Evolutionary conservation across 139 green algal genomes (phyloP).

Genomic region (Nannochloris sp.): DNA sequence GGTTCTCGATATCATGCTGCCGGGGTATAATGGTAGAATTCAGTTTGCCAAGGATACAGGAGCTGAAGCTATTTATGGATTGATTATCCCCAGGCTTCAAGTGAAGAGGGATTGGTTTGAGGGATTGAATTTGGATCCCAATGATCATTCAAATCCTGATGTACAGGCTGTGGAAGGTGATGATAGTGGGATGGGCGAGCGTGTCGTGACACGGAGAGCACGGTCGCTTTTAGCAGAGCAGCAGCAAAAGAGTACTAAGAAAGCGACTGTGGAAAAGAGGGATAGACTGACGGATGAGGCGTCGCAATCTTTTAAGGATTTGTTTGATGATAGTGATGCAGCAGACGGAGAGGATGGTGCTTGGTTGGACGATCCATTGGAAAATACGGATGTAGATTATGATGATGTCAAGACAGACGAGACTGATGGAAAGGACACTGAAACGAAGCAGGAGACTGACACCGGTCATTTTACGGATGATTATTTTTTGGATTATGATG

Average conservation of each 20-base stretch:
- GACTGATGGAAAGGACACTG: neutral
- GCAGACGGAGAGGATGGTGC: neutral
- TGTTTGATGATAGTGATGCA: slow-evolving; percentile 22
- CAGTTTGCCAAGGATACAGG: slow-evolving; percentile 79
- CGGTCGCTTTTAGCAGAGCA: neutral
- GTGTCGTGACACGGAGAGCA: neutral
- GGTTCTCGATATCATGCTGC: slow-evolving; percentile 74
- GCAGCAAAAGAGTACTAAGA: neutral
- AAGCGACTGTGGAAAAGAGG: neutral
- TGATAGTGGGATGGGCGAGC: slow-evolving; percentile 7
- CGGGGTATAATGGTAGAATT: slow-evolving; percentile 88
- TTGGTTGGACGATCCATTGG: neutral
- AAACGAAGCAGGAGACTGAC: neutral
- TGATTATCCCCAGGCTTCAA: slow-evolving; percentile 58
- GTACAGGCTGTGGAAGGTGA: slow-evolving; percentile 36
- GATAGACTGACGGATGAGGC: slow-evolving; percentile 4
- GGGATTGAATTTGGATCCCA: slow-evolving; percentile 70
- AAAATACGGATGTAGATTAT: slow-evolving; percentile 6
- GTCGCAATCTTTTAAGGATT: slow-evolving; percentile 24
- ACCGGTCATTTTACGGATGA: neutral
- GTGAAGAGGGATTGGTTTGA: slow-evolving; percentile 80
- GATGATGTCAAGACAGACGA: neutral
- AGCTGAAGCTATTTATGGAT: slow-evolving; percentile 31
- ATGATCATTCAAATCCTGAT: slow-evolving; percentile 79
- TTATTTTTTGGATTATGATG: slow-evolving; percentile 16